Conservation (phyloP, 345 rosid genomes). For the Eucalyptus fibrosa region DNA sequence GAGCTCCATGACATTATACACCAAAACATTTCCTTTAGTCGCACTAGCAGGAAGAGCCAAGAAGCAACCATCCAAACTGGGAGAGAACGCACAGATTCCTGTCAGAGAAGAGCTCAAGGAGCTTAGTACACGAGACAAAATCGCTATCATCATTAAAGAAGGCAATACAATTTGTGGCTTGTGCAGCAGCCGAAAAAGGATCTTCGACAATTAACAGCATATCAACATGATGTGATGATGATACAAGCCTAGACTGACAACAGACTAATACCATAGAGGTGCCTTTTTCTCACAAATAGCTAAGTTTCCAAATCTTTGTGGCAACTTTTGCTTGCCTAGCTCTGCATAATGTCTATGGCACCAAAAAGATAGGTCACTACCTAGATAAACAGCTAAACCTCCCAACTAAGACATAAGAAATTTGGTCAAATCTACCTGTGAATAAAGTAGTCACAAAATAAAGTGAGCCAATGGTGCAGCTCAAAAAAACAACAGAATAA, state of each 20-base stretch:
- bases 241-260: not conserved
- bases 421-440: not conserved
- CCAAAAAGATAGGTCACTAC: not conserved
- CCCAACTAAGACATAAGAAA: not conserved
- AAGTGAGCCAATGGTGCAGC: not conserved
- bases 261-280: not conserved
- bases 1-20: constrained; percentile 77
- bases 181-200: not conserved
- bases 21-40: constrained; percentile 65
- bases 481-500: not conserved
- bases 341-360: not conserved
- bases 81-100: constrained; percentile 90
- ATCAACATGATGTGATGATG: not conserved
- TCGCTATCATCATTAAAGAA: not conserved
- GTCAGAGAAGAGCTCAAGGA: not conserved
- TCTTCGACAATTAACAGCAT: not conserved
- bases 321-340: not conserved
- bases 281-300: not conserved
- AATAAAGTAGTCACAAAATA: not conserved
- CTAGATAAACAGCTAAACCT: not conserved
- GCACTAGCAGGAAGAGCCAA: constrained; percentile 89
- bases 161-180: not conserved
- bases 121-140: not conserved
- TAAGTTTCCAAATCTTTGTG: not conserved
- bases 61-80: constrained; percentile 74